A percentile compares a stretch with the other conserved stretches of the same genome.
phyloP scores from a whole-genome alignment of 257 asterid species.

The Cinchona pubescens region DNA sequence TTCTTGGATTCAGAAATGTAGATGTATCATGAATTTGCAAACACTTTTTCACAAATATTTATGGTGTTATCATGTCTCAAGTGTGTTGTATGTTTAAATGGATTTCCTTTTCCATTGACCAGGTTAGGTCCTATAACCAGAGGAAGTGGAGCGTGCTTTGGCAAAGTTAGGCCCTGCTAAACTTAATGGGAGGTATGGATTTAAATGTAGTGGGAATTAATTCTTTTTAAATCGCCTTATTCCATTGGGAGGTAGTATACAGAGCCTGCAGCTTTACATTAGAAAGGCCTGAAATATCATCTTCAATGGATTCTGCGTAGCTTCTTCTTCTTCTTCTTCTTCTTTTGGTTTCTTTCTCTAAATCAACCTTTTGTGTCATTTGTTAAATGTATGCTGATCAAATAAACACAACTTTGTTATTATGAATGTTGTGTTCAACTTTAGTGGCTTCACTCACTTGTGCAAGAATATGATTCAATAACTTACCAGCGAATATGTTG shows the following conservation, averaged over 20 bases:
- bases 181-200: slow-evolving; percentile 64
- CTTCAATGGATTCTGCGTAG: neutral
- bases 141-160: slow-evolving; percentile 98
- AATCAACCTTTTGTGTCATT: too few species aligned
- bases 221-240: neutral
- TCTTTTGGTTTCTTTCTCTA: neutral
- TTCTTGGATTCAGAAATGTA: neutral
- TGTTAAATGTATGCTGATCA: neutral
- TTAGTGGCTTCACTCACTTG: neutral
- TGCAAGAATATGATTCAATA: neutral
- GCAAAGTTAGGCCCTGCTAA: slow-evolving; percentile 76
- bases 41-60: neutral
- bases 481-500: neutral
- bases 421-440: neutral
- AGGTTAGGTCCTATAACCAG: too few species aligned
- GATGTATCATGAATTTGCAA: neutral
- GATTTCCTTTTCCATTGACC: slow-evolving; percentile 28
- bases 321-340: too few species aligned
- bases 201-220: slow-evolving; percentile 1
- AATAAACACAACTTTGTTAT: neutral
- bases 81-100: slow-evolving; percentile 9
- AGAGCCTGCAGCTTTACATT: neutral
- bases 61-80: slow-evolving; percentile 8
- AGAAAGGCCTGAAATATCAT: neutral
- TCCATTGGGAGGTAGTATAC: neutral